phyloP scores from a whole-genome alignment of 768 basidiomycete species.

The Termitomyces eurrhizus region DNA sequence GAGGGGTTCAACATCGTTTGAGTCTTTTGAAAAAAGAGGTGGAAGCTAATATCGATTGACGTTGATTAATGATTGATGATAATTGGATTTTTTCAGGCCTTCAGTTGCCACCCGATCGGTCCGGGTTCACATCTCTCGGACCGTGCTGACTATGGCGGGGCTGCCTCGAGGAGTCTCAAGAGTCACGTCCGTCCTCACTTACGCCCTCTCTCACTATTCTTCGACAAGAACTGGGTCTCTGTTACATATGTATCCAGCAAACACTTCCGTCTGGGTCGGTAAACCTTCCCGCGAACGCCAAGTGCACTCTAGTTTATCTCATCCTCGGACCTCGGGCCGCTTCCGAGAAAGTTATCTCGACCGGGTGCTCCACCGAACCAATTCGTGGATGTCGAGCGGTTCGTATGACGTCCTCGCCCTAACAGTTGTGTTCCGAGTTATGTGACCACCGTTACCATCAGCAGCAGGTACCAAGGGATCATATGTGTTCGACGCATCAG shows the following conservation, averaged over 20 bases:
- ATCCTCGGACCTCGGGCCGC: slow-evolving; percentile 9
- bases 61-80: not conserved
- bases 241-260: slow-evolving; percentile 7
- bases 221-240: slow-evolving; percentile 1
- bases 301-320: not conserved
- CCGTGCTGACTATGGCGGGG: not conserved
- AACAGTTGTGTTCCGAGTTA: slow-evolving; percentile 1
- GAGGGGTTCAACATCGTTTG: not conserved
- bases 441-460: slow-evolving; percentile 4
- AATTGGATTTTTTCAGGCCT: not conserved
- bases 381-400: not conserved
- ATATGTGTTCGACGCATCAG: not conserved
- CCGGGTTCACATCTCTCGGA: not conserved
- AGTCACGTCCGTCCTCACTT: not conserved
- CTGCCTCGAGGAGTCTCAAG: not conserved
- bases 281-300: slow-evolving; percentile 9
- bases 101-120: not conserved
- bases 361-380: slow-evolving; percentile 8
- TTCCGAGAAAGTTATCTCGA: not conserved
- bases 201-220: not conserved
- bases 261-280: slow-evolving; percentile 13
- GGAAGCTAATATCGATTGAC: not conserved
- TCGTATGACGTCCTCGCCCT: not conserved
- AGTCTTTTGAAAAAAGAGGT: not conserved
- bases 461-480: not conserved